A percentile compares a stretch with the other conserved stretches of the same genome.
Conservation (phyloP, 768 basidiomycete species). For the Hericium rajendrae region DNA sequence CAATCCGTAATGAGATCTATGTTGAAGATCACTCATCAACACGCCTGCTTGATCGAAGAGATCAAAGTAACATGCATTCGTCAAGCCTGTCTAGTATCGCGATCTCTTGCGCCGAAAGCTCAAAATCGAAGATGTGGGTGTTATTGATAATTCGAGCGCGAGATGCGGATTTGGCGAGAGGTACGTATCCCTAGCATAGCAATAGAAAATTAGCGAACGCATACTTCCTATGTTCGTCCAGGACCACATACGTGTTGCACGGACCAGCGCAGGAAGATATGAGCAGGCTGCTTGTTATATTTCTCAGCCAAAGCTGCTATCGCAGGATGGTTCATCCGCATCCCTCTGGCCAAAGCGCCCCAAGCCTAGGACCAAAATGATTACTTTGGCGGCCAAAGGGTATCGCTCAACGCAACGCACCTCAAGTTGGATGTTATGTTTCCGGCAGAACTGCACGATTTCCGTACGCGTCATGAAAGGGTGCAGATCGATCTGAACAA, state of each 20-base stretch:
- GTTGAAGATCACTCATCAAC: neutral
- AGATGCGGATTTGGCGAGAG: constrained; percentile 55
- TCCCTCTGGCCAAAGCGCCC: constrained; percentile 60
- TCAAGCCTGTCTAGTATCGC: constrained; percentile 40
- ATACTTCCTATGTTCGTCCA: neutral
- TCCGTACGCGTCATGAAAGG: constrained; percentile 62
- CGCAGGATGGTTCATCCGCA: constrained; percentile 51
- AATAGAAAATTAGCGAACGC: neutral
- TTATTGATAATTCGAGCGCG: constrained; percentile 48
- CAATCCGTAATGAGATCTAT: constrained; percentile 35
- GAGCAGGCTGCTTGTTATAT: constrained; percentile 47
- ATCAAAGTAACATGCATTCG: constrained; percentile 30
- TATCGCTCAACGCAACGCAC: constrained; percentile 22
- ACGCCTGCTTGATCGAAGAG: neutral
- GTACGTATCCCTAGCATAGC: constrained; percentile 39
- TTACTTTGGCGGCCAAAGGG: neutral
- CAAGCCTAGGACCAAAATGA: constrained; percentile 39
- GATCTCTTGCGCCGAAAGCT: constrained; percentile 41
- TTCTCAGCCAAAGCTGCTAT: constrained; percentile 39
- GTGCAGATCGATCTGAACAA: constrained; percentile 40
- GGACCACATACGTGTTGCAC: constrained; percentile 53
- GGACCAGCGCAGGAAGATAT: constrained; percentile 61
- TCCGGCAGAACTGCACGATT: constrained; percentile 49
- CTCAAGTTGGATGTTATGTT: constrained; percentile 52
- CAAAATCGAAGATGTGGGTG: constrained; percentile 54